phyloP scores from a whole-genome alignment of 192 early-diverging fungal species.

The Helicostylum pulchrum region DNA sequence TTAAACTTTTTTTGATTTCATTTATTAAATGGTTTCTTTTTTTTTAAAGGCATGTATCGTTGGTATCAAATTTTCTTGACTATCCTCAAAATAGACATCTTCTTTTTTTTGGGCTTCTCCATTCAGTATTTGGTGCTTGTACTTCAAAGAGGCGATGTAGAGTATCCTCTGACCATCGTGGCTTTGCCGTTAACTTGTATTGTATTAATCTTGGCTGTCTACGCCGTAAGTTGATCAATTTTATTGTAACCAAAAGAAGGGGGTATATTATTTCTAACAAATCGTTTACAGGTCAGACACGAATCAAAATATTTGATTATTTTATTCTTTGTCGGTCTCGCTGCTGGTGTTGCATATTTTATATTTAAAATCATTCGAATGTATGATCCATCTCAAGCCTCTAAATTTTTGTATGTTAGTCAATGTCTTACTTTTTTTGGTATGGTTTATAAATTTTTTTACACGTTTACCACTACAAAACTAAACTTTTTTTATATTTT shows the following conservation, averaged over 20 bases:
- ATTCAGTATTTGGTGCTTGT: conserved; percentile 66
- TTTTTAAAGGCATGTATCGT: conserved; percentile 53
- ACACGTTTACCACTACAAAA: too few species aligned
- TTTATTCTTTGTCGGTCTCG: conserved; percentile 55
- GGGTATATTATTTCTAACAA: neutral
- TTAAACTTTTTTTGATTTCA: too few species aligned
- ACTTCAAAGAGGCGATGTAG: conserved; percentile 39
- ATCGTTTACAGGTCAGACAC: conserved; percentile 42
- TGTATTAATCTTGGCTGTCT: conserved; percentile 62
- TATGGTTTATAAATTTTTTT: conserved; percentile 36
- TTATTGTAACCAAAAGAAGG: too few species aligned
- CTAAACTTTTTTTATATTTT: conserved; percentile 11
- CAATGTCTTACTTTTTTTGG: conserved; percentile 72
- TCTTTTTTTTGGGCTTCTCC: conserved; percentile 76
- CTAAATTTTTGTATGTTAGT: conserved; percentile 47
- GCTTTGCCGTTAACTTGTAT: conserved; percentile 57
- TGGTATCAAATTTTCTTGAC: conserved; percentile 79
- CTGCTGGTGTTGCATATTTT: conserved; percentile 65
- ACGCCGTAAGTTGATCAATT: conserved; percentile 44
- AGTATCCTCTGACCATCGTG: conserved; percentile 51
- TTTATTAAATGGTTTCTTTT: conserved; percentile 6
- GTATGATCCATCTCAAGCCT: conserved; percentile 33
- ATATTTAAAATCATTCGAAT: conserved; percentile 68
- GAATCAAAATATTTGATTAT: conserved; percentile 62
- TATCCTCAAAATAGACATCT: conserved; percentile 78